These are phyloP conservation scores for Cubamyces lactineus DNA, from an alignment of 768 basidiomycete genomes.

Conservation along the genomic window DNA sequence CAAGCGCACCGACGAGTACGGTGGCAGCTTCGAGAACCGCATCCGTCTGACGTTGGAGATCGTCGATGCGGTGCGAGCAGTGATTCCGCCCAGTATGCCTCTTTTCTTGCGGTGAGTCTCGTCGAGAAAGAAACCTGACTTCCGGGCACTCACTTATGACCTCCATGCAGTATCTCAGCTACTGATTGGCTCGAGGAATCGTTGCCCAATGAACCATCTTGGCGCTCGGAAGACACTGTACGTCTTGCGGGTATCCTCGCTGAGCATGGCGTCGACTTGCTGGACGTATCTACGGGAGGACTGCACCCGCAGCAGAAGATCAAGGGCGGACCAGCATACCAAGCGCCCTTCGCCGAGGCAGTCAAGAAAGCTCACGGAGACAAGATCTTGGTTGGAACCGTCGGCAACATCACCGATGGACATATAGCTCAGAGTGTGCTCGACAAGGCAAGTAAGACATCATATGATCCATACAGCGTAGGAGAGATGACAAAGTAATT, in stretches of 20 bases:
- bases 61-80: slow-evolving; percentile 61
- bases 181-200: slow-evolving; percentile 73
- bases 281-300: slow-evolving; percentile 75
- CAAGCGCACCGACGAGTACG: slow-evolving; percentile 50
- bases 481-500: slow-evolving; percentile 30
- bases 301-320: slow-evolving; percentile 52
- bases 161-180: slow-evolving; percentile 55
- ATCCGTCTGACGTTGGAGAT: slow-evolving; percentile 63
- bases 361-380: slow-evolving; percentile 52
- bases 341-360: slow-evolving; percentile 26
- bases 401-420: slow-evolving; percentile 61
- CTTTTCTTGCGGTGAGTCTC: slow-evolving; percentile 64
- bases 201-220: slow-evolving; percentile 60
- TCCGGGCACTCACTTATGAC: not conserved
- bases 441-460: slow-evolving; percentile 37
- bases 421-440: slow-evolving; percentile 62
- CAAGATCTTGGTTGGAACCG: slow-evolving; percentile 49
- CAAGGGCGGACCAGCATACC: slow-evolving; percentile 31
- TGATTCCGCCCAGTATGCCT: slow-evolving; percentile 64
- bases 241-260: slow-evolving; percentile 59
- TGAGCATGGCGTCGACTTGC: slow-evolving; percentile 70
- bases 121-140: slow-evolving; percentile 3
- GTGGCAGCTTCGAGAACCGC: slow-evolving; percentile 52
- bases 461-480: slow-evolving; percentile 35
- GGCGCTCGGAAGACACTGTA: slow-evolving; percentile 72